Conservation (phyloP, 1,284 basidiomycete species). For the Kalmanozyma brasiliensis region DNA sequence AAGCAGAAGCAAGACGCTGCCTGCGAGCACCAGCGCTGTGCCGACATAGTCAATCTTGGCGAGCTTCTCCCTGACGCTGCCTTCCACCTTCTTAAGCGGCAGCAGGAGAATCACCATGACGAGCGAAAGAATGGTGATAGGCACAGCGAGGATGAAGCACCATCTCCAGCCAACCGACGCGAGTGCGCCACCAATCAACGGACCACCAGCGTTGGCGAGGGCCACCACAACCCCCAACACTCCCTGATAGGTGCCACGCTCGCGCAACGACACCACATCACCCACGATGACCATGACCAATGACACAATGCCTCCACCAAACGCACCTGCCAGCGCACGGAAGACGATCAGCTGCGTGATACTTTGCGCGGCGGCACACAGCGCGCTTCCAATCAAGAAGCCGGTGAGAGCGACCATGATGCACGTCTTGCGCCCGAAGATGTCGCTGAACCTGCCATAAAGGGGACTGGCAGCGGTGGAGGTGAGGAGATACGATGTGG, state of each 20-base stretch:
- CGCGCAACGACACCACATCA: conserved; percentile 54
- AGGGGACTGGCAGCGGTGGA: conserved; percentile 68
- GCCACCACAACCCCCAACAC: conserved; percentile 53
- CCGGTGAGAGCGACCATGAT: conserved; percentile 76
- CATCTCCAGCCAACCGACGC: conserved; percentile 37
- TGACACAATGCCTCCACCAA: conserved; percentile 77
- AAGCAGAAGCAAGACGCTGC: conserved; percentile 66
- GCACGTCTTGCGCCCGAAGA: conserved; percentile 75
- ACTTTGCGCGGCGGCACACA: conserved; percentile 62
- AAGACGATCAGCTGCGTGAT: conserved; percentile 80
- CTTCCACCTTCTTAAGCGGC: conserved; percentile 51
- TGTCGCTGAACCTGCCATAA: conserved; percentile 74
- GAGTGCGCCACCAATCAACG: conserved; percentile 53
- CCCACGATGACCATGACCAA: conserved; percentile 71
- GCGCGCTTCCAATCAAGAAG: conserved; percentile 69
- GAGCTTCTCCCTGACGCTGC: conserved; percentile 35
- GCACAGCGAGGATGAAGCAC: conserved; percentile 48
- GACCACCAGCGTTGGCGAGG: conserved; percentile 50
- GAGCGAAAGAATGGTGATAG: conserved; percentile 35
- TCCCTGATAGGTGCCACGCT: conserved; percentile 57
- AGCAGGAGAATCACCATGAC: conserved; percentile 37
- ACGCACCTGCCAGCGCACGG: conserved; percentile 75
- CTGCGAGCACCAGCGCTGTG: conserved; percentile 36
- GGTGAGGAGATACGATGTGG: conserved; percentile 69
- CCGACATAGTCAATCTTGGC: conserved; percentile 47